phyloP scores from a whole-genome alignment of 169 alveolate species.

The Eimeria acervulina region DNA sequence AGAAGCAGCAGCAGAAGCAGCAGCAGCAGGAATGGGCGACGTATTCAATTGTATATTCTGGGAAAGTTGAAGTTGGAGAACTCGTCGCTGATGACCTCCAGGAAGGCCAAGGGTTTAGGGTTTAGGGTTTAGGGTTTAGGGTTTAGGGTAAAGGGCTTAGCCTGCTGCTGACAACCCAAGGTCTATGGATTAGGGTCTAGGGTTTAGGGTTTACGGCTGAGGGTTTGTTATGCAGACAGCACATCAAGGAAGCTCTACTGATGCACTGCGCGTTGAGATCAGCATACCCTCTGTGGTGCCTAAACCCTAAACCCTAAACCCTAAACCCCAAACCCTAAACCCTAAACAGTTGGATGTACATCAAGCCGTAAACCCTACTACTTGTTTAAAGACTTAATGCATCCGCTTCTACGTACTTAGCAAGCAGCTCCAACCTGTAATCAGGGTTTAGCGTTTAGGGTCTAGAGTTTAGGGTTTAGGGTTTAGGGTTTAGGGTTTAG shows the following conservation, averaged over 20 bases:
- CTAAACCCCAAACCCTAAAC: conserved; percentile 16
- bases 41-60: background rate
- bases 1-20: conserved; percentile 6
- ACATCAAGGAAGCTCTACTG: background rate
- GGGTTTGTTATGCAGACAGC: background rate
- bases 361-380: background rate
- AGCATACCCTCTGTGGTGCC: background rate
- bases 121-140: conserved; percentile 26
- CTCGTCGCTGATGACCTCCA: conserved; percentile 6
- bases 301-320: conserved; percentile 31
- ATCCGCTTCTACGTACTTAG: too few relatives aligned
- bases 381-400: background rate
- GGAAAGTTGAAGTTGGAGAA: conserved; percentile 4
- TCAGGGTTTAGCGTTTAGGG: conserved; percentile 13
- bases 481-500: conserved; percentile 5
- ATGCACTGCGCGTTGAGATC: conserved; percentile 35
- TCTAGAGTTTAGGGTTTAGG: conserved; percentile 9
- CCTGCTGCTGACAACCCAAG: too few relatives aligned
- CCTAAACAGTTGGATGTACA: background rate
- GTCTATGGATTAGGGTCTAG: background rate
- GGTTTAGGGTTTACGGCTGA: conserved; percentile 9
- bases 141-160: background rate
- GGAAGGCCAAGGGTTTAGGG: background rate
- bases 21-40: conserved; percentile 40
- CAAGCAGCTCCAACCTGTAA: background rate